Conservation (phyloP, 371 early-diverging fungal species). For the Sporodiniella umbellata region DNA sequence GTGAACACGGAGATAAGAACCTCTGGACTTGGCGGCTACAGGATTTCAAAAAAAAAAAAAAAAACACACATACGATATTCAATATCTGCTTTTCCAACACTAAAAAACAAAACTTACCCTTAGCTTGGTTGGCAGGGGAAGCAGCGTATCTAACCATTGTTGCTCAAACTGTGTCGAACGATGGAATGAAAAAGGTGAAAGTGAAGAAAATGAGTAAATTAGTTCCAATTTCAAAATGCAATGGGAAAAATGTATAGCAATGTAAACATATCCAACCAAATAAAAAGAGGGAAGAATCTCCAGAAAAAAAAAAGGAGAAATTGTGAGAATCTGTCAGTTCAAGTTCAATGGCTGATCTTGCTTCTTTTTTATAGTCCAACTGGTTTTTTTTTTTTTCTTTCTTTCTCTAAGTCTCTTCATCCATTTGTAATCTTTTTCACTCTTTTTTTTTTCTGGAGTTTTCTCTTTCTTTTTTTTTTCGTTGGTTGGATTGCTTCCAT, state of each 20-base stretch:
- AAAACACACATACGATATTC: not conserved
- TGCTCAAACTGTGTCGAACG: constrained; percentile 14
- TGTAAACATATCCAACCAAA: too few relatives aligned
- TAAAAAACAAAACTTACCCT: constrained; percentile 37
- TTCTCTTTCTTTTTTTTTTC: not conserved
- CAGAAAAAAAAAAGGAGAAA: not conserved
- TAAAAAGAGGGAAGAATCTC: too few relatives aligned
- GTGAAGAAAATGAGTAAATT: too few relatives aligned
- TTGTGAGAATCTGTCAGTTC: not conserved
- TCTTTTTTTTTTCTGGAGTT: not conserved
- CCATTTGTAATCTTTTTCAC: too few relatives aligned
- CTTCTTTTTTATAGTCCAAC: too few relatives aligned
- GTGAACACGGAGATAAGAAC: constrained; percentile 97
- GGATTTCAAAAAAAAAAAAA: constrained; percentile 5
- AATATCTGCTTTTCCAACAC: not conserved
- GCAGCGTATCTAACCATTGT: constrained; percentile 61
- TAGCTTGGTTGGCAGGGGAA: constrained; percentile 51
- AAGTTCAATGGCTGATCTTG: not conserved
- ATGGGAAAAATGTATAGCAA: too few relatives aligned
- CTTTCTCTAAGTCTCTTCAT: too few relatives aligned
- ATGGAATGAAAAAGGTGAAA: not conserved
- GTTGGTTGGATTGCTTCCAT: not conserved
- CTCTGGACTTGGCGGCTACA: constrained; percentile 90
- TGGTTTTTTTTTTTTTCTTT: too few relatives aligned
- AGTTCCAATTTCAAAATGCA: too few relatives aligned